phyloP scores from a whole-genome alignment of 768 basidiomycete genomes.

The Phaeolepiota aurea region DNA sequence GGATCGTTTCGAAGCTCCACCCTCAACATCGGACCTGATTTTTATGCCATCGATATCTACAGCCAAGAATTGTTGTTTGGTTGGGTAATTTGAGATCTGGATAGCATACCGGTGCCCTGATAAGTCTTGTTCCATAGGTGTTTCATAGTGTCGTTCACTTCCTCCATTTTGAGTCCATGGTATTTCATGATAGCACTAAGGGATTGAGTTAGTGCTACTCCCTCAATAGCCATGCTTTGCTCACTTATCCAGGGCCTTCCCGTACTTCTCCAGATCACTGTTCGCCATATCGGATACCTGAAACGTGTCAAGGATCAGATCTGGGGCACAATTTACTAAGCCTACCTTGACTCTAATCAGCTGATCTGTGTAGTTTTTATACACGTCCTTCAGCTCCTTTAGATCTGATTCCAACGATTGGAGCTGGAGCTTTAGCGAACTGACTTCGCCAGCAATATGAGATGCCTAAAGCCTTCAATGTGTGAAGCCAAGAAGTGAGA shows the following conservation, averaged over 20 bases:
- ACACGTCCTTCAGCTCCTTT: conserved; percentile 80
- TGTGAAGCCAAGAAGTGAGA: neutral
- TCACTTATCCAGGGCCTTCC: conserved; percentile 93
- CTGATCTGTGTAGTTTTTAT: conserved; percentile 82
- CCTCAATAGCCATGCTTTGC: conserved; percentile 16
- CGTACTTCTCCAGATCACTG: conserved; percentile 94
- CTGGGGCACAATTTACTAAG: neutral
- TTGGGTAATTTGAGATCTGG: too few relatives aligned
- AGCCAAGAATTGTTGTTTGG: too few relatives aligned
- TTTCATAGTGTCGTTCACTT: conserved; percentile 96
- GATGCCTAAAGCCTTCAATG: conserved; percentile 44
- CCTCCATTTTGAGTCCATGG: conserved; percentile 96
- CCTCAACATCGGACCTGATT: conserved; percentile 90
- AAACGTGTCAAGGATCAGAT: neutral
- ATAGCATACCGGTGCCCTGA: conserved; percentile 86
- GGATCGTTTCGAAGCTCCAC: conserved; percentile 80
- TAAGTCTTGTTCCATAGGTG: conserved; percentile 99
- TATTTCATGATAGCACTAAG: conserved; percentile 96
- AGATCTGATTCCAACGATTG: conserved; percentile 62
- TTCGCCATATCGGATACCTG: conserved; percentile 98
- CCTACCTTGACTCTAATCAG: conserved; percentile 89
- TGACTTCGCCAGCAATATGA: conserved; percentile 78
- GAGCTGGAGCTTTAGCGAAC: conserved; percentile 59
- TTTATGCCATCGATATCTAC: conserved; percentile 96
- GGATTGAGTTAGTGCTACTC: conserved; percentile 8